phyloP scores from a whole-genome alignment of 371 early-diverging fungal genomes.

The Mortierella sp. region DNA sequence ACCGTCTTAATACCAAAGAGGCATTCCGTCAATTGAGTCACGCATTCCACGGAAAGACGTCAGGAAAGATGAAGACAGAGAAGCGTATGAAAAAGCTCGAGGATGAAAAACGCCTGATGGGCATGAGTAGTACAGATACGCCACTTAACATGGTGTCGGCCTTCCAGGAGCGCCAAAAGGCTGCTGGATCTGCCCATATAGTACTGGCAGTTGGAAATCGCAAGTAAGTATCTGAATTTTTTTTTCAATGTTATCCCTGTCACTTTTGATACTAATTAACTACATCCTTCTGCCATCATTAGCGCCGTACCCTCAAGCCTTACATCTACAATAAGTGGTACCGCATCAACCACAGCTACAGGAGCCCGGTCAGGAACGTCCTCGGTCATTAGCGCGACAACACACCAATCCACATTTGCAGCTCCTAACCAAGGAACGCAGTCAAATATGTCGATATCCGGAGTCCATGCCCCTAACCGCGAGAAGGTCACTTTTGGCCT shows the following conservation, averaged over 20 bases:
- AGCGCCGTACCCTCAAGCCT: conserved; percentile 46
- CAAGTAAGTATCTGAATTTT: conserved; percentile 39
- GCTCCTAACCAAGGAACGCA: conserved; percentile 31
- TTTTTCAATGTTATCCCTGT: background rate
- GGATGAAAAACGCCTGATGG: conserved; percentile 81
- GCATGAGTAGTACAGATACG: conserved; percentile 84
- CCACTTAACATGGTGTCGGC: conserved; percentile 84
- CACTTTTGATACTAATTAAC: background rate
- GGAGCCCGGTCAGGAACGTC: conserved; percentile 32
- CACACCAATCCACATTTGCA: conserved; percentile 29
- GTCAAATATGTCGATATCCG: conserved; percentile 43
- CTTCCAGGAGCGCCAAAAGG: conserved; percentile 79
- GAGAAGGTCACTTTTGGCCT: conserved; percentile 57
- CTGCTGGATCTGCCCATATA: conserved; percentile 82
- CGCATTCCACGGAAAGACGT: conserved; percentile 94
- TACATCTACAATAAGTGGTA: conserved; percentile 22
- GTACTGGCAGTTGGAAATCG: conserved; percentile 87
- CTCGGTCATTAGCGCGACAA: conserved; percentile 10
- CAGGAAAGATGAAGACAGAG: conserved; percentile 96
- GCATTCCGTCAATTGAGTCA: conserved; percentile 94
- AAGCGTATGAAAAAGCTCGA: conserved; percentile 86
- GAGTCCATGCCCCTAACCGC: conserved; percentile 55
- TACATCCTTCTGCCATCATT: background rate
- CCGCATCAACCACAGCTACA: conserved; percentile 29
- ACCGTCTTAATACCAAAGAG: conserved; percentile 86